A percentile compares a stretch with the other conserved stretches of the same genome.
Evolutionary conservation across 192 early-diverging fungal genomes (phyloP).

Genomic region (Linnemannia hyalina): DNA sequence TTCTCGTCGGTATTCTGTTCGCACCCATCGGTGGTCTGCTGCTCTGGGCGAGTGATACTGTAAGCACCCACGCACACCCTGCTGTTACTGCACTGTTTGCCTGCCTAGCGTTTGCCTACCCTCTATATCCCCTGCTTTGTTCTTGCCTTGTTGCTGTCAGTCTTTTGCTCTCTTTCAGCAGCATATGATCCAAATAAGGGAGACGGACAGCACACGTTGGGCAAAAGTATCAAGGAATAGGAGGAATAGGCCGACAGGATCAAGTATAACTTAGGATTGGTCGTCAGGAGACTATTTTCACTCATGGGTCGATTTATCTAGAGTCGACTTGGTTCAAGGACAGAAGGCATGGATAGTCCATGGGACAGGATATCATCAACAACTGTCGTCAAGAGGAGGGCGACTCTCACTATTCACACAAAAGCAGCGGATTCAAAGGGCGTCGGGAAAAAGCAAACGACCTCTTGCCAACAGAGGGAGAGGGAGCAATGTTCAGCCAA

Average conservation of each 20-base stretch:
- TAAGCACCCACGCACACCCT: conserved; percentile 52
- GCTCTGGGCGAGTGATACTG: conserved; percentile 87
- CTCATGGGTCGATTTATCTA: neutral
- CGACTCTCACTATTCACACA: neutral
- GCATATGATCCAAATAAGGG: conserved; percentile 18
- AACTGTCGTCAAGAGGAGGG: neutral
- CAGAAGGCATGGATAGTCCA: neutral
- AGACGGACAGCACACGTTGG: neutral
- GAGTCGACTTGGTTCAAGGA: neutral
- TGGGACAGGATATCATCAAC: neutral
- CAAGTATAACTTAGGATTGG: neutral
- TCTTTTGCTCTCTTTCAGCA: neutral
- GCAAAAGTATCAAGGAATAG: too few species aligned
- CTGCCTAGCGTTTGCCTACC: neutral
- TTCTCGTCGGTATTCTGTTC: conserved; percentile 94
- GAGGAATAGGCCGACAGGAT: neutral
- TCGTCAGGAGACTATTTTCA: conserved; percentile 10
- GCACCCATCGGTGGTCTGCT: conserved; percentile 95
- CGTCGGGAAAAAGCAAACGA: neutral
- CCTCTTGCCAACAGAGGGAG: neutral
- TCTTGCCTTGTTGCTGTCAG: neutral
- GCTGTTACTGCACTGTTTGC: neutral
- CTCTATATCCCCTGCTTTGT: neutral
- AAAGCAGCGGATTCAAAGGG: neutral
- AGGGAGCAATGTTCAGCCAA: neutral